A percentile compares a stretch with the other conserved stretches of the same genome.
These are phyloP conservation scores for Mitragyna speciosa DNA, from an alignment of 257 asterid genomes.

Conservation along the genomic window DNA sequence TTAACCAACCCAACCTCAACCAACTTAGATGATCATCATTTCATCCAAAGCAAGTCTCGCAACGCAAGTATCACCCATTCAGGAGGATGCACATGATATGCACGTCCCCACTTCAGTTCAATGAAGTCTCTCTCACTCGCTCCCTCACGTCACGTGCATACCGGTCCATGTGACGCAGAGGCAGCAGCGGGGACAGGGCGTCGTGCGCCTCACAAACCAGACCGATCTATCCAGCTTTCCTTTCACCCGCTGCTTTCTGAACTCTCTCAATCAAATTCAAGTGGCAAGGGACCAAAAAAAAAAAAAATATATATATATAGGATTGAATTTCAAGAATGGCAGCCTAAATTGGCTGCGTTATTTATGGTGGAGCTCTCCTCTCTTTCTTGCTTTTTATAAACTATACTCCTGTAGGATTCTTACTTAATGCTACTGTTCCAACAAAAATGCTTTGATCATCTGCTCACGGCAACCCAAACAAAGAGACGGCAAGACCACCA, in stretches of 20 bases:
- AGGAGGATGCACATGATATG: not conserved
- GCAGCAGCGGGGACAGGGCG: not conserved
- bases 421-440: too few relatives aligned
- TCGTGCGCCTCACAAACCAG: conserved; percentile 17
- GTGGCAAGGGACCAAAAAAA: not conserved
- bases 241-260: not conserved
- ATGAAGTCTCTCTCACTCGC: too few relatives aligned
- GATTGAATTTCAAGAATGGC: conserved; percentile 3
- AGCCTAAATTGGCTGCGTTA: conserved; percentile 17
- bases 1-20: not conserved
- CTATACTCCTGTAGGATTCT: not conserved
- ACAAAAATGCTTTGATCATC: not conserved
- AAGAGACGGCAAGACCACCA: not conserved
- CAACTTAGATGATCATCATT: not conserved
- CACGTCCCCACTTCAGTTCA: not conserved
- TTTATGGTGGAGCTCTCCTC: not conserved
- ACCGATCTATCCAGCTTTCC: not conserved
- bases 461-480: not conserved
- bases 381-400: not conserved
- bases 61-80: too few relatives aligned
- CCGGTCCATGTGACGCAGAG: conserved; percentile 4
- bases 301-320: too few relatives aligned
- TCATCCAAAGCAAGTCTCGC: conserved; percentile 12
- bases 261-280: too few relatives aligned
- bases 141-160: conserved; percentile 18